phyloP scores from a whole-genome alignment of 2,329 filamentous ascomycete genomes.

The Colletotrichum melonis region DNA sequence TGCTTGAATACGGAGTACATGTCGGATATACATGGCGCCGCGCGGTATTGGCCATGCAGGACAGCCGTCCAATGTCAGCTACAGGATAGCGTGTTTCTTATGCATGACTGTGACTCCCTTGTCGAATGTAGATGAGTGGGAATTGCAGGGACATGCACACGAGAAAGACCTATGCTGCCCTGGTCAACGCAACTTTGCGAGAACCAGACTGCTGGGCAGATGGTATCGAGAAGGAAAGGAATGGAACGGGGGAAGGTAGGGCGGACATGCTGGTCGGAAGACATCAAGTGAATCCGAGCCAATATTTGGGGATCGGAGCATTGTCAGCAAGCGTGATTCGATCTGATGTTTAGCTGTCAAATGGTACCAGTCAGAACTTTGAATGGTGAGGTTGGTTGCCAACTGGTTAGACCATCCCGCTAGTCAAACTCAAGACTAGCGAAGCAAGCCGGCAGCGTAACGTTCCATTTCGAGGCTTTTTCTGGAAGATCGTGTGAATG shows the following conservation, averaged over 20 bases:
- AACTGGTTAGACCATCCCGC: neutral
- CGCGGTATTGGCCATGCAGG: no score
- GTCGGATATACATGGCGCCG: neutral
- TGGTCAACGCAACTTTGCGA: neutral
- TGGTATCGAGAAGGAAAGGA: neutral
- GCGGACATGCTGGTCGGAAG: neutral
- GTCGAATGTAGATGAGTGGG: neutral
- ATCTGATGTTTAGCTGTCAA: conserved; percentile 15
- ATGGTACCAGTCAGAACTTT: conserved; percentile 4
- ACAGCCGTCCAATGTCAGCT: neutral
- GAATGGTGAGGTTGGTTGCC: neutral
- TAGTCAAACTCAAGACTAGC: neutral
- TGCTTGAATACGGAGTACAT: neutral
- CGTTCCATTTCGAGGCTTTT: neutral
- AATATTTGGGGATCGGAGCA: neutral
- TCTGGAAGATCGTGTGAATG: neutral
- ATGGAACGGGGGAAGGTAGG: neutral
- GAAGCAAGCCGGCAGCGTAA: neutral
- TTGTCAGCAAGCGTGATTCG: neutral
- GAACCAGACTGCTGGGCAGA: neutral
- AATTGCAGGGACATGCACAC: neutral
- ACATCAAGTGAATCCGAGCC: no score
- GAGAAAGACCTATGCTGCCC: neutral
- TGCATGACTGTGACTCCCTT: neutral
- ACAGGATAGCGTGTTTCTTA: neutral